Base-by-base conservation (phyloP, 1,139 yeast genomes). In the Lodderomyces jiufengensis region DNA sequence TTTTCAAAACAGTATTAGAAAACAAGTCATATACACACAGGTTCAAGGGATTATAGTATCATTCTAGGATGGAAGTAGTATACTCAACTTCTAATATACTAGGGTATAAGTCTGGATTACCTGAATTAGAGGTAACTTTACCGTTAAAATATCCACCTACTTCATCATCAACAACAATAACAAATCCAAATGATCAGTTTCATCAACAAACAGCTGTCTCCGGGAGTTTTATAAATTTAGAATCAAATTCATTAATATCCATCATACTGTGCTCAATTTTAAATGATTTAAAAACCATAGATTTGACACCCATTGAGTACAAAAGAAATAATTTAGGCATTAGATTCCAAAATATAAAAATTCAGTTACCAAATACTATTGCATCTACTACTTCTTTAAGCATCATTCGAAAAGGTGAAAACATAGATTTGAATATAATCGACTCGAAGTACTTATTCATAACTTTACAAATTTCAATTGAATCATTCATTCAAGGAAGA, bases 291-390 rank as follows among this genome's bases (percentile, higher is more conserved):
- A 54, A 45, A 33, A 55, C 64, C 3, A 39, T 68, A n/a, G 40
- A 45, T 2, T 50, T 68, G 20, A 49, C 61, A 5, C 74, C 73
- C 0, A 31, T 65, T 15, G 48, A 47, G 21, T 41, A 51, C 12
- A 48, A 52, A 28, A 32, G 47, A 9, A 54, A 56, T 32, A 45
- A 48, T 14, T 48, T 66, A 33, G 50, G 52, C 2, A 40, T 63
- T 14, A 43, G 52, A 31, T 52, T 56, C 31, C 66, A 62, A 37
- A 53, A 51, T 24, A 39, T 69, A 14, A 45, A 48, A 27, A 42
- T 70, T 27, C 37, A 46, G 24, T 55, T 70, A 32, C 73, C 74
- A 1, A 60, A 65, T 44, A 49, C 54, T n/a, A 37, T 67, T 24
- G 39, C 58, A 11, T 52, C 62, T 12, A 46, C 49, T 18, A 49